Conservation (phyloP, 2,329 filamentous ascomycete genomes). For the Lachnellula occidentalis region DNA sequence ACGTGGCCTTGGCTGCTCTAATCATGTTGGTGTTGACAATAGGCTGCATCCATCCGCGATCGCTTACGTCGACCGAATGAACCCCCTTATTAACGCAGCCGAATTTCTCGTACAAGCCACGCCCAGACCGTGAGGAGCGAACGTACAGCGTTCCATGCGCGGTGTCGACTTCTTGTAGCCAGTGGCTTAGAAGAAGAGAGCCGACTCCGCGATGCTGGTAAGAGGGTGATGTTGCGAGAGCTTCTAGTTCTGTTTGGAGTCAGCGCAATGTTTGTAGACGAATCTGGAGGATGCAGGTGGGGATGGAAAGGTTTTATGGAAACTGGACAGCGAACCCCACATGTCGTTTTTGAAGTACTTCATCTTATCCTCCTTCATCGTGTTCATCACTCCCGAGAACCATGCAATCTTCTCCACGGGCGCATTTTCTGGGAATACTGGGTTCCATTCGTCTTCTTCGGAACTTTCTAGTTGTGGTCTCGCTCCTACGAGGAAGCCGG, state of each 20-base stretch:
- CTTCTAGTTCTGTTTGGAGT: conserved; percentile 1
- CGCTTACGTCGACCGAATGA: conserved; percentile 4
- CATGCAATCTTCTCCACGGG: conserved; percentile 3
- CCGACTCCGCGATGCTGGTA: conserved; percentile 2
- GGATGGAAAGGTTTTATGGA: conserved; percentile 1
- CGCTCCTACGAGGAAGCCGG: conserved; percentile 4
- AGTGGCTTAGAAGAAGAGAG: conserved; percentile 4
- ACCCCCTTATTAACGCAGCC: conserved; percentile 2
- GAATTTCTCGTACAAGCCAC: conserved; percentile 4
- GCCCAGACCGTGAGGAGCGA: conserved; percentile 1
- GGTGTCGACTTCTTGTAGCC: conserved; percentile 5
- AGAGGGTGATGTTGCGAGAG: conserved; percentile 3
- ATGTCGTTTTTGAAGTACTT: conserved; percentile 5
- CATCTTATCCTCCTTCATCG: conserved; percentile 6
- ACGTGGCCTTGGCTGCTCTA: conserved; percentile 4
- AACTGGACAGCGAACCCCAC: conserved; percentile 3
- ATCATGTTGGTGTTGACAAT: conserved; percentile 6
- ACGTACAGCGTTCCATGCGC: conserved; percentile 5
- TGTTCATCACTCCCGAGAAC: conserved; percentile 3
- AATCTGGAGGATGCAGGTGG: conserved; percentile 1
- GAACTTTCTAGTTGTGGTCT: conserved; percentile 2
- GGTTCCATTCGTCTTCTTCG: conserved; percentile 1
- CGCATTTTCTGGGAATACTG: conserved; percentile 1
- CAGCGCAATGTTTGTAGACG: conserved; percentile 2
- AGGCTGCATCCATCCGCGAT: conserved; percentile 2